A percentile compares a stretch with the other conserved stretches of the same genome.
These are phyloP conservation scores for Cytospora piceae DNA, from an alignment of 2,329 filamentous ascomycete genomes.

Conservation along the genomic window DNA sequence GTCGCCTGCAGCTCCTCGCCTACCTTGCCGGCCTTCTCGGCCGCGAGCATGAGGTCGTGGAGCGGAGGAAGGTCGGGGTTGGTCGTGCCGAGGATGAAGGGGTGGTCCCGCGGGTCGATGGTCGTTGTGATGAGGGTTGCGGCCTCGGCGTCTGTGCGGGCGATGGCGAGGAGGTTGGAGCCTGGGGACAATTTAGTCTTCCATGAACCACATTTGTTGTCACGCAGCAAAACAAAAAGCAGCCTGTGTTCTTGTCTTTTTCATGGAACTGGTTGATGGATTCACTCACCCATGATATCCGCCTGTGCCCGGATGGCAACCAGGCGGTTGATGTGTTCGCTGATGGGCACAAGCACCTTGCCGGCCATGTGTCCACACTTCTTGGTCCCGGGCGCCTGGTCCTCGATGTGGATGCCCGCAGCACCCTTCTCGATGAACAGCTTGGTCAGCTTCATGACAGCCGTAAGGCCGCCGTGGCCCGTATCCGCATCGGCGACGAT, in stretches of 20 bases:
- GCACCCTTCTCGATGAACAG: conserved; percentile 96
- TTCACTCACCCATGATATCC: conserved; percentile 84
- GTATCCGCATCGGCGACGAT: conserved; percentile 98
- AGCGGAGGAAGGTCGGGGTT: conserved; percentile 84
- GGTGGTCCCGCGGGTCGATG: conserved; percentile 93
- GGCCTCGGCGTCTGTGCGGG: conserved; percentile 95
- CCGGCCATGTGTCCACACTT: conserved; percentile 99
- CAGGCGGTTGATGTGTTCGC: conserved; percentile 96
- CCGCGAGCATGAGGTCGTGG: conserved; percentile 86
- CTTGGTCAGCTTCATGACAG: conserved; percentile 99
- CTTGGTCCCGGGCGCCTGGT: conserved; percentile 97
- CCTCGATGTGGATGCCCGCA: conserved; percentile 97
- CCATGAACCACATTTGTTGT: background rate
- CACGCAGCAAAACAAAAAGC: conserved; percentile 4
- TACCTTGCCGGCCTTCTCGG: conserved; percentile 78
- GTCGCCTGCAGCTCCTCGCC: conserved; percentile 85
- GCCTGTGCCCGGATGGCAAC: conserved; percentile 97
- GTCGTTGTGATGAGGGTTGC: conserved; percentile 96
- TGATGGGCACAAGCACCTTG: conserved; percentile 95
- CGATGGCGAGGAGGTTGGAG: conserved; percentile 84
- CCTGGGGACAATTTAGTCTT: conserved; percentile 48
- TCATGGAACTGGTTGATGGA: background rate
- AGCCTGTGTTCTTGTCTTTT: background rate
- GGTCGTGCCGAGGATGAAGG: conserved; percentile 88
- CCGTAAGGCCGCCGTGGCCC: conserved; percentile 95